Conservation (phyloP, 441 rosid species). For the Syzygium malaccense region DNA sequence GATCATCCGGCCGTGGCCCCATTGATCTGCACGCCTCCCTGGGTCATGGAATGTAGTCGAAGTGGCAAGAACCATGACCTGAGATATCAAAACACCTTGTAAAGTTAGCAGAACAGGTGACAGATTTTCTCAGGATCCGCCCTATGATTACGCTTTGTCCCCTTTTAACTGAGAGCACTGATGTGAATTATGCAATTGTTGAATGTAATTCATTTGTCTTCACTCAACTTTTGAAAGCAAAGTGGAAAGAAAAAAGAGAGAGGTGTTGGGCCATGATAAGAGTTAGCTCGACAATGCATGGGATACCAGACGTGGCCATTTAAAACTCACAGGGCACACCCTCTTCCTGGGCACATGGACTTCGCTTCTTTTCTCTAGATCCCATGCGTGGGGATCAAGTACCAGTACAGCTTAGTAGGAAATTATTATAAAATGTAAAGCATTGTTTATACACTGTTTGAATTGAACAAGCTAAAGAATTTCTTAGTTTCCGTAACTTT, state of each 20-base stretch:
- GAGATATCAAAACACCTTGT: background rate
- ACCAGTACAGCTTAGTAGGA: background rate
- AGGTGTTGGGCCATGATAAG: background rate
- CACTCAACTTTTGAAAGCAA: background rate
- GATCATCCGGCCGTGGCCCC: background rate
- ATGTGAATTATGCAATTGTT: background rate
- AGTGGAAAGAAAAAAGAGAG: background rate
- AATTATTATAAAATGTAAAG: background rate
- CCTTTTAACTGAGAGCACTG: background rate
- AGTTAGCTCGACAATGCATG: background rate
- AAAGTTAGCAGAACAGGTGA: background rate
- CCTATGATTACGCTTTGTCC: background rate
- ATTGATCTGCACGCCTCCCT: background rate
- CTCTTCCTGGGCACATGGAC: slow-evolving; percentile 17
- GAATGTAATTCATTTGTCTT: background rate
- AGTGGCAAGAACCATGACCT: slow-evolving; percentile 48
- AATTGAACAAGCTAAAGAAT: background rate
- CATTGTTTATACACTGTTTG: background rate
- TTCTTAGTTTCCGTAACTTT: background rate
- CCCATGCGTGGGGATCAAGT: background rate
- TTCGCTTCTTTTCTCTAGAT: background rate
- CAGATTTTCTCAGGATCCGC: background rate
- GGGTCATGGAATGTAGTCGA: slow-evolving; percentile 26
- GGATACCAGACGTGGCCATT: background rate
- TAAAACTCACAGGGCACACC: background rate